Evolutionary conservation across 2,329 filamentous ascomycete genomes (phyloP).

Genomic region (Aspergillus aculeatinus): DNA sequence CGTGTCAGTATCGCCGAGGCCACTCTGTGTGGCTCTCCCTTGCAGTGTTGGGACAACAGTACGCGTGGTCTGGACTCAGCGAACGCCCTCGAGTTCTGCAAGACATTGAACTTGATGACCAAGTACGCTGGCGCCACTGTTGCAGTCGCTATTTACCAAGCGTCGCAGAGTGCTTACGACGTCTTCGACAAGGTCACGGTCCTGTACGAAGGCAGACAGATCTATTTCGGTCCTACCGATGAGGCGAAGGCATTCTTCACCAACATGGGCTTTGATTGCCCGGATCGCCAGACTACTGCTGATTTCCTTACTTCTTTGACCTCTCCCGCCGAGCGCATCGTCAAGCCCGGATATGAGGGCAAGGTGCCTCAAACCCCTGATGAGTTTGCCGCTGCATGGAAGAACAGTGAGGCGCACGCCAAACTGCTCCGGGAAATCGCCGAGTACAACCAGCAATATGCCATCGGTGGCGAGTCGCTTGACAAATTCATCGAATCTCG

Average conservation of each 20-base stretch:
- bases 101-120: conserved; percentile 51
- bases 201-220: conserved; percentile 58
- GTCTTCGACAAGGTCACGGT: conserved; percentile 69
- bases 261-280: conserved; percentile 65
- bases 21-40: conserved; percentile 47
- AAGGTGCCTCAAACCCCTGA: conserved; percentile 42
- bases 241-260: conserved; percentile 65
- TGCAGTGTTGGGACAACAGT: conserved; percentile 52
- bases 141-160: conserved; percentile 59
- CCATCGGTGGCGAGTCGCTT: conserved; percentile 44
- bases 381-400: conserved; percentile 63
- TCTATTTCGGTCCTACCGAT: conserved; percentile 51
- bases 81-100: conserved; percentile 58
- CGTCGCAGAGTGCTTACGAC: conserved; percentile 51
- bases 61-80: conserved; percentile 55
- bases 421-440: conserved; percentile 45
- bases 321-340: conserved; percentile 2
- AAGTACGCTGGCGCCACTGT: conserved; percentile 52
- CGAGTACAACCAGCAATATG: conserved; percentile 44
- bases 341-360: conserved; percentile 7
- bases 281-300: conserved; percentile 56
- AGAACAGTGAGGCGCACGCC: conserved; percentile 51
- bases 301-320: conserved; percentile 6
- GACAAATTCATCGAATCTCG: conserved; percentile 43
- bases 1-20: conserved; percentile 62